A percentile compares a stretch with the other conserved stretches of the same genome.
Evolutionary conservation across 2,329 filamentous ascomycete genomes (phyloP).

Genomic region (Uncinocarpus reesii): DNA sequence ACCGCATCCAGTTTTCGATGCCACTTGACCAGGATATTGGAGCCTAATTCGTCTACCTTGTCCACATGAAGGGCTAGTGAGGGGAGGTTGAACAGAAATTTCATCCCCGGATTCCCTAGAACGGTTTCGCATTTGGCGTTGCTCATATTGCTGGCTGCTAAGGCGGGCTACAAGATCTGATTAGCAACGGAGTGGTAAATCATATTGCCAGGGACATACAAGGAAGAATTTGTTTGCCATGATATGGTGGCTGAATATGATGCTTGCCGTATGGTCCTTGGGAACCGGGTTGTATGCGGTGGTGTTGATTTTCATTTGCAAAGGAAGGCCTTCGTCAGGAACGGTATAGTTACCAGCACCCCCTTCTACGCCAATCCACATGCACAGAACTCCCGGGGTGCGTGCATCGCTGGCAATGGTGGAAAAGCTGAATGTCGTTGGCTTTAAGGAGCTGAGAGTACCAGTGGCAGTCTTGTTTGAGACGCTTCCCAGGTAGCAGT

Average conservation of each 20-base stretch:
- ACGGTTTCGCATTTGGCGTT: neutral
- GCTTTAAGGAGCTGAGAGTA: neutral
- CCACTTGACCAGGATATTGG: neutral
- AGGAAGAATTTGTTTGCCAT: constrained; percentile 1
- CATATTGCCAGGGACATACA: neutral
- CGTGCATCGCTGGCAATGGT: neutral
- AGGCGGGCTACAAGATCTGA: neutral
- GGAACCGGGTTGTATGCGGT: neutral
- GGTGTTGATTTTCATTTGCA: neutral
- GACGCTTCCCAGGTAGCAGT: neutral
- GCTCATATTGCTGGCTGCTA: neutral
- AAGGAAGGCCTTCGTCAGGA: neutral
- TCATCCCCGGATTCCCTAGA: neutral
- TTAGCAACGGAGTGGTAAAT: neutral
- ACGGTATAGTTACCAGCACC: neutral
- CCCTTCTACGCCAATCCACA: neutral
- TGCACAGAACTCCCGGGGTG: neutral
- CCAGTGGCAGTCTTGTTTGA: neutral
- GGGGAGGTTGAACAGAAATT: neutral
- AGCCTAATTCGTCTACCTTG: neutral
- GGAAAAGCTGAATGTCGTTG: constrained; percentile 1
- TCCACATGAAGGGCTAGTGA: neutral
- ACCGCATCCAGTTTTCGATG: neutral
- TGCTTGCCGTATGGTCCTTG: neutral
- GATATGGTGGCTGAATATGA: neutral